Evolutionary conservation across 257 asterid species (phyloP).

Genomic region (Primulina huaijiensis): DNA sequence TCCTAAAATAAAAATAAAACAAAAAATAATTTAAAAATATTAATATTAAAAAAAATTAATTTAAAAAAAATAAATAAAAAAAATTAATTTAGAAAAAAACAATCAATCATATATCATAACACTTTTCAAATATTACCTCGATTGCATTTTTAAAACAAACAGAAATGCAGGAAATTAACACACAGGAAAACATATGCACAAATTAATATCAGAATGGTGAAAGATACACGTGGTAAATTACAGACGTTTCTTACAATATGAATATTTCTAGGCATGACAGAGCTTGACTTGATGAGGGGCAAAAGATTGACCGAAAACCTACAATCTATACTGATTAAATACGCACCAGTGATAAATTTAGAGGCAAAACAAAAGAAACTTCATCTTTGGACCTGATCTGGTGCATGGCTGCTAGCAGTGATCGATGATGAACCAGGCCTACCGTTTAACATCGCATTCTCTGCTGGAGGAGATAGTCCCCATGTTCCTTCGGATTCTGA

Average conservation of each 20-base stretch:
- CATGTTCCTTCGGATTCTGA: slow-evolving; percentile 77
- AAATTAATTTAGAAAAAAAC: too few relatives aligned
- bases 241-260: slow-evolving; percentile 26
- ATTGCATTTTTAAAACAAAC: too few relatives aligned
- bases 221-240: slow-evolving; percentile 30
- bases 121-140: too few relatives aligned
- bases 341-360: slow-evolving; percentile 34
- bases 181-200: slow-evolving; percentile 8
- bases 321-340: slow-evolving; percentile 52
- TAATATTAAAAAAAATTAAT: too few relatives aligned
- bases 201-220: slow-evolving; percentile 14
- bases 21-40: too few relatives aligned
- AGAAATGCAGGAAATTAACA: neutral
- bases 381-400: slow-evolving; percentile 78
- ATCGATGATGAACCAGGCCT: slow-evolving; percentile 64
- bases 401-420: slow-evolving; percentile 56
- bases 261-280: slow-evolving; percentile 31
- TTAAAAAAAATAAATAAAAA: too few relatives aligned
- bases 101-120: too few relatives aligned
- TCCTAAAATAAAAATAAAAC: too few relatives aligned
- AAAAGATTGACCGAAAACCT: slow-evolving; percentile 37
- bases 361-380: slow-evolving; percentile 1
- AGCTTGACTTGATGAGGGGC: slow-evolving; percentile 37
- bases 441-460: slow-evolving; percentile 58
- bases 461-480: slow-evolving; percentile 75